A percentile compares a stretch with the other conserved stretches of the same genome.
phyloP scores from a whole-genome alignment of 805 yeast species.

The Spathaspora sp. region DNA sequence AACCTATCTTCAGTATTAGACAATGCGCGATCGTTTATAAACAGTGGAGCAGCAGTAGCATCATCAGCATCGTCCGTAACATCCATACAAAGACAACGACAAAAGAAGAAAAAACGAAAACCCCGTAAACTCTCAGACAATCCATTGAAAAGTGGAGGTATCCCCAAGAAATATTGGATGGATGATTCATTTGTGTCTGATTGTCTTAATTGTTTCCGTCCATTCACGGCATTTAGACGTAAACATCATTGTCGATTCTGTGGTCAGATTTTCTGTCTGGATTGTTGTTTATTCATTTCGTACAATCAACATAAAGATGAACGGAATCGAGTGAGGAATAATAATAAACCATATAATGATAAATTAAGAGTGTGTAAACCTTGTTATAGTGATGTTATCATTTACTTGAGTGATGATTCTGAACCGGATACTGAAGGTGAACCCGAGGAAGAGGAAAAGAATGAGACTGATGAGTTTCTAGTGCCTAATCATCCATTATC shows the following conservation, averaged over 20 bases:
- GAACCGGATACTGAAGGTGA: slow-evolving; percentile 7
- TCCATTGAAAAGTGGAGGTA: slow-evolving; percentile 47
- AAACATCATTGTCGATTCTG: slow-evolving; percentile 95
- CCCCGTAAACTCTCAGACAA: slow-evolving; percentile 32
- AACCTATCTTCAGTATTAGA: slow-evolving; percentile 33
- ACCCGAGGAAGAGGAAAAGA: slow-evolving; percentile 31
- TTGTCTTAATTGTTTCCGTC: slow-evolving; percentile 77
- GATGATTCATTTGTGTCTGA: slow-evolving; percentile 89
- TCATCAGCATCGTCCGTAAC: slow-evolving; percentile 23
- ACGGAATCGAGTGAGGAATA: slow-evolving; percentile 13
- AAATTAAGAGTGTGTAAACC: slow-evolving; percentile 74
- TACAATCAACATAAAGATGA: slow-evolving; percentile 51
- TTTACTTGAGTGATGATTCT: slow-evolving; percentile 65
- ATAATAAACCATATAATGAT: slow-evolving; percentile 51
- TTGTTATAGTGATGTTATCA: slow-evolving; percentile 71
- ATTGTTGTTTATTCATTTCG: slow-evolving; percentile 68
- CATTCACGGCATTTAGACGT: slow-evolving; percentile 81
- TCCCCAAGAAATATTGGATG: slow-evolving; percentile 89
- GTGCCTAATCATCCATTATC: slow-evolving; percentile 24
- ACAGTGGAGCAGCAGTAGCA: slow-evolving; percentile 21
- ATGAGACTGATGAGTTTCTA: slow-evolving; percentile 20
- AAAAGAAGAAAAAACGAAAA: slow-evolving; percentile 20
- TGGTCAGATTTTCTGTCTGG: slow-evolving; percentile 89
- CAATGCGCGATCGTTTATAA: slow-evolving; percentile 35
- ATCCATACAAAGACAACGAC: no score